Evolutionary conservation across 768 basidiomycete species (phyloP).

Genomic region (Auriscalpium microsporum): DNA sequence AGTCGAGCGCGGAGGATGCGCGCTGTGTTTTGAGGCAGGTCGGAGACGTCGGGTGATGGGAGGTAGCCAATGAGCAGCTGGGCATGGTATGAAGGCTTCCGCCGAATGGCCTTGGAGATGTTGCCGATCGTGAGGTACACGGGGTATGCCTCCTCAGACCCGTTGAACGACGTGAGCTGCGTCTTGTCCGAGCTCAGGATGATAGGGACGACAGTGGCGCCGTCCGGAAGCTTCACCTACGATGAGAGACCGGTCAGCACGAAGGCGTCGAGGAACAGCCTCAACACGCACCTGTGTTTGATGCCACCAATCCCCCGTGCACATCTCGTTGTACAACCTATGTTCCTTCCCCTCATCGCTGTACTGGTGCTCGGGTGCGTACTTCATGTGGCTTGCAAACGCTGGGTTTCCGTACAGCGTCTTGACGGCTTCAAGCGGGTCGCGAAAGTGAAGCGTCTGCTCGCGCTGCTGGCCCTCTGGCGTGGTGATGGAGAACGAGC

Average conservation of each 20-base stretch:
- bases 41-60: constrained; percentile 8
- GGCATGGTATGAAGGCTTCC: constrained; percentile 8
- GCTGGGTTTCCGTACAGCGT: constrained; percentile 3
- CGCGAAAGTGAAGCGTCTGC: constrained; percentile 2
- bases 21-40: not conserved
- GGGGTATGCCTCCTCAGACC: constrained; percentile 19
- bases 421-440: constrained; percentile 2
- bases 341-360: not conserved
- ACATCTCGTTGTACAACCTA: constrained; percentile 8
- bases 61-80: constrained; percentile 20
- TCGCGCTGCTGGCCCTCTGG: too few relatives aligned
- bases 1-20: constrained; percentile 1
- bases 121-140: constrained; percentile 24
- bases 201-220: constrained; percentile 13
- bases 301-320: constrained; percentile 10
- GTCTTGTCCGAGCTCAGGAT: constrained; percentile 18
- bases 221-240: not conserved
- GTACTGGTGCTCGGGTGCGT: constrained; percentile 1
- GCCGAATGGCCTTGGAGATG: constrained; percentile 15
- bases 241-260: not conserved
- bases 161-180: constrained; percentile 13
- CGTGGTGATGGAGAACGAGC: not conserved
- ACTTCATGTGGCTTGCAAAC: not conserved
- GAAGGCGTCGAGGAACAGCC: not conserved
- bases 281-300: constrained; percentile 4